These are phyloP conservation scores for Tephrocybe sp. DNA, from an alignment of 768 basidiomycete genomes.

Conservation along the genomic window DNA sequence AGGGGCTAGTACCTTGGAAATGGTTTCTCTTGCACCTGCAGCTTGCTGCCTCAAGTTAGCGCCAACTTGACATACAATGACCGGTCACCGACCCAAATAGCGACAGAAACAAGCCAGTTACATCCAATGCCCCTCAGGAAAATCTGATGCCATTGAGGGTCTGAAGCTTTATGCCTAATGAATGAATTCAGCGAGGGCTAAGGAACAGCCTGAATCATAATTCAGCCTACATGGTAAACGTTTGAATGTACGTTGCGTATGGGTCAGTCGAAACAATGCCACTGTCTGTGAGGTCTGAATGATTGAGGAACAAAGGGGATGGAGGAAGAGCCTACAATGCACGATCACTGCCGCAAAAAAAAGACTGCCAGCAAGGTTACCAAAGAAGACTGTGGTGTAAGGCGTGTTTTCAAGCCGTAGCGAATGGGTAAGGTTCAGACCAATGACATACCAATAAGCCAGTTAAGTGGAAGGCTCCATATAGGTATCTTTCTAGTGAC, in stretches of 20 bases:
- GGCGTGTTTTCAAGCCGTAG: background rate
- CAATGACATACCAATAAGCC: slow-evolving; percentile 56
- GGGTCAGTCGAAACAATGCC: slow-evolving; percentile 61
- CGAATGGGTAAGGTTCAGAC: background rate
- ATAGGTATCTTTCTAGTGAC: slow-evolving; percentile 61
- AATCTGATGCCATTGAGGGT: slow-evolving; percentile 71
- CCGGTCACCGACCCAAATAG: slow-evolving; percentile 61
- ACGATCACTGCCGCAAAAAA: slow-evolving; percentile 70
- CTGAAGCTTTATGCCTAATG: slow-evolving; percentile 57
- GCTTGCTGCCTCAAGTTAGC: slow-evolving; percentile 52
- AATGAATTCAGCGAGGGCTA: background rate
- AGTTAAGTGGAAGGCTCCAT: slow-evolving; percentile 71
- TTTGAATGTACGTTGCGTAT: slow-evolving; percentile 51
- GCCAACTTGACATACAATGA: background rate
- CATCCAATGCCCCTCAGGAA: slow-evolving; percentile 74
- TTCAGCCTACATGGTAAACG: slow-evolving; percentile 63
- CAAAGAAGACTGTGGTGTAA: slow-evolving; percentile 54
- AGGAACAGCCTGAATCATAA: background rate
- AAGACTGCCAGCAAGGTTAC: slow-evolving; percentile 67
- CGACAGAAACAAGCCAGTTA: slow-evolving; percentile 75
- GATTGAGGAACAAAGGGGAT: background rate
- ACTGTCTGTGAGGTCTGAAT: slow-evolving; percentile 39
- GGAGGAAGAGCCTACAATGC: slow-evolving; percentile 47
- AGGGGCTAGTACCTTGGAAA: slow-evolving; percentile 53
- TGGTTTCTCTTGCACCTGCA: slow-evolving; percentile 61